A percentile compares a stretch with the other conserved stretches of the same genome.
Evolutionary conservation across 2,329 filamentous ascomycete genomes (phyloP).

Genomic region (Sporothrix pallida): DNA sequence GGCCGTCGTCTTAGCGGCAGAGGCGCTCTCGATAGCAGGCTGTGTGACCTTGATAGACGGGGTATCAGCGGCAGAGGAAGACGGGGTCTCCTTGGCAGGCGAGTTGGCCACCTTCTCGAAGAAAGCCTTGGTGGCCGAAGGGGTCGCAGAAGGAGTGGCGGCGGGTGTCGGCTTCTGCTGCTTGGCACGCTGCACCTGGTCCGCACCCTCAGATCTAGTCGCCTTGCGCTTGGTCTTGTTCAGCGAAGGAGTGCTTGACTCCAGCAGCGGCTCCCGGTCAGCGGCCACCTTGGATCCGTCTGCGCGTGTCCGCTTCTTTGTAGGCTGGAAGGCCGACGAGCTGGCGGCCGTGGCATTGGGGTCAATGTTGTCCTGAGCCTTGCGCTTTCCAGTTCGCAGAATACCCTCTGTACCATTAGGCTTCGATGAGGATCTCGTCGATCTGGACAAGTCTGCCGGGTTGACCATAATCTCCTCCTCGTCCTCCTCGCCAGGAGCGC

Average conservation of each 20-base stretch:
- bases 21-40: conserved; percentile 42
- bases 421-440: conserved; percentile 40
- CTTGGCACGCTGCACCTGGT: conserved; percentile 58
- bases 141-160: conserved; percentile 41
- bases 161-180: conserved; percentile 50
- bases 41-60: conserved; percentile 33
- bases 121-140: conserved; percentile 61
- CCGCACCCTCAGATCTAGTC: conserved; percentile 51
- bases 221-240: conserved; percentile 61
- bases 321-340: conserved; percentile 45
- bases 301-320: conserved; percentile 57
- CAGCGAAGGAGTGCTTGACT: conserved; percentile 46
- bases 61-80: conserved; percentile 35
- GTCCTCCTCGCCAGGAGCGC: conserved; percentile 54
- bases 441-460: conserved; percentile 37
- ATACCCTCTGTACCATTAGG: conserved; percentile 46
- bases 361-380: conserved; percentile 59
- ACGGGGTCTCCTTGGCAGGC: conserved; percentile 44
- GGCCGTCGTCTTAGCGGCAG: conserved; percentile 36
- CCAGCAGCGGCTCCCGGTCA: conserved; percentile 49
- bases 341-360: conserved; percentile 48
- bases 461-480: not conserved
- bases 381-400: conserved; percentile 55
- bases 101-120: conserved; percentile 65
- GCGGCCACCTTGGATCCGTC: conserved; percentile 35